Base-by-base conservation (phyloP, 768 basidiomycete species). In the Pleurotus tuber-regium region DNA sequence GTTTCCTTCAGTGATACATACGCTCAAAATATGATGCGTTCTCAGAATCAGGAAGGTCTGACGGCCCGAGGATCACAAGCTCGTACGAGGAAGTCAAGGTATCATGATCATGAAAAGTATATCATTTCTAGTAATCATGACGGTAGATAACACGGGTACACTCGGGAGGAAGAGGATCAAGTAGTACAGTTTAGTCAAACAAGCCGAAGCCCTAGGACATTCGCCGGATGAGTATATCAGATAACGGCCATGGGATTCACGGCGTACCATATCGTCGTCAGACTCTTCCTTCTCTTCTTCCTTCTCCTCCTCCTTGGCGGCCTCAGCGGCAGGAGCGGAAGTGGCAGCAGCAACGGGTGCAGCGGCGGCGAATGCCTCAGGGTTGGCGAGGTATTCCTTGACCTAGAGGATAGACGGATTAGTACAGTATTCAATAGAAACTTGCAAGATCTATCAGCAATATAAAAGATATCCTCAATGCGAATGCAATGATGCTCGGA, bases 321-420 rank as follows among this genome's bases (percentile, higher is more conserved):
- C 82, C 29, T 77, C 83, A 43, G 79, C 80, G 38, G 82, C 75
- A 43, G 77, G 71, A 26, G 82, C 76, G 38, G 83, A 74, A 24
- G 72, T 76, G 21, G 71, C 76, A 19, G 76, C 78, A 30, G 79
- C 82, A 50, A 76, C 77, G 44, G 90, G 77, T 48, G 86, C 87
- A 30, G 88, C 89, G 54, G 73, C 87, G 50, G 89, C 93, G 63
- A 96, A 99, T n/a, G 95, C 96, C 50, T 97, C 94, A 43, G 97
- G 96, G 82, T 98, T 97, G 66, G 87, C 97, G 61, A 98, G 86
- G 77, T 87, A 91, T 66, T 90, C 96, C 80, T 97, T 98, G 73
- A 89, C 83, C 92, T 95, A 59, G 28, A 60, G 42, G 40, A 52
- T 18, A 35, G 57, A 46, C 16, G 6, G 23, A 49, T 62, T 39